Base-by-base conservation (phyloP, 225 moss, liverwort and hornwort genomes). In the Polytrichum commune region DNA sequence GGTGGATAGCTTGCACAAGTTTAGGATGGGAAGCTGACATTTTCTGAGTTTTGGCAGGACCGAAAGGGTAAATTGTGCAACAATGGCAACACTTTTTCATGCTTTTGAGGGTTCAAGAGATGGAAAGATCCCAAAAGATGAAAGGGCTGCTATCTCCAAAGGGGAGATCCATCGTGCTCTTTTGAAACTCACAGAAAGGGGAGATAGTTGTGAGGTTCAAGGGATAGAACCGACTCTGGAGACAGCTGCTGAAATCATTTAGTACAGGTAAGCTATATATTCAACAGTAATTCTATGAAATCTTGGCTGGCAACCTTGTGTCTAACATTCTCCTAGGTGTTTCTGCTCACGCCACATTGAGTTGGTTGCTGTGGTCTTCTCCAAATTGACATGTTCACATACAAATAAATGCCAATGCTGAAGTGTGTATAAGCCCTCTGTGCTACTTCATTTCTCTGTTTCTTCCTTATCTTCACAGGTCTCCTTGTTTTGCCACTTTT, bases 151-250 rank as follows among this genome's bases (percentile, higher is more conserved):
- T 27, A 62, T 79, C 60, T 91, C 88, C 35, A 76, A 83, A 22
- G 72, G 77, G 69, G 96, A 97, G 68, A 81, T 97, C 64, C 86
- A 90, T 72, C 87, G 87, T 27, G 95, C 98, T 65, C 84, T 98
- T 70, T 74, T 93, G 65, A 93, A 91, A 84, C 81, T 93, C 55
- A 74, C 87, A 60, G 88, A 86, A 55, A 74, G 57, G 74, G 76
- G 76, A 18, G 75, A 78, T 28, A 62, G 81, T 74, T 84, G 72
- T 73, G 78, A 73, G 28, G 19, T 76, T n/a, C 69, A 75, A 55
- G 73, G 79, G 33, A 7, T 84, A 53, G 87, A 80, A 25, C 33
- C 60, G 29, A 22, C 85, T 53, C 66, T 62, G 72, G 89, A 91
- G 69, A 83, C 82, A 73, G 83, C 79, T 22, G 74, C 75, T 54